Base-by-base conservation (phyloP, 2,329 filamentous ascomycete species). In the Diplodia sapinea region DNA sequence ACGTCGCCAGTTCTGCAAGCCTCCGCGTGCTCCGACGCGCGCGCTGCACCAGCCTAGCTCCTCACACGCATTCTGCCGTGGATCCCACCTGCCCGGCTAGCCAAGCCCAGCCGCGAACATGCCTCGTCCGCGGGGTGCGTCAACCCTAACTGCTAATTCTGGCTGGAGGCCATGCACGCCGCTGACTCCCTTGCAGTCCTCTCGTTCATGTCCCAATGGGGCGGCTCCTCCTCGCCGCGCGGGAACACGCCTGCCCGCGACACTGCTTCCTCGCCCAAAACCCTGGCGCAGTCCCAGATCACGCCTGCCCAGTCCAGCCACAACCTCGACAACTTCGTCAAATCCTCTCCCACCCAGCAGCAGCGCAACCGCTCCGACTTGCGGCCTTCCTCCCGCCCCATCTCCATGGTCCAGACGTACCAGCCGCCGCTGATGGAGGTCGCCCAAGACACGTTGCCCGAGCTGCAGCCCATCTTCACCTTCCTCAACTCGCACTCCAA, bases 401-500 rank as follows among this genome's bases (percentile, higher is more conserved):
- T 91, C 79, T 97, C 93, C 70, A 95, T 96, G 86, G 85, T 94
- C 61, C 90, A 95, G 78, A 89, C 91, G 69, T 94, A 94, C 79
- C 90, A 93, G 73, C 92, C 93, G 75, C 91, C 91, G 75, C 81
- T 93, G 78, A 93, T 96, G 89, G 92, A 96, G 75, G 85, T 95
- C 71, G 88, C 87, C 75, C 86, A 90, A 72, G 93, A 97, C 76
- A 96, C 92, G 36, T 88, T 95, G 70, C 93, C 95, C 47, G 95
- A 99, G 84, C 85, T 99, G 70, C 91, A 93, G 81, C 94, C 94
- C 71, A 94, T 98, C 74, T 98, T 98, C 80, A 92, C 88, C 69
- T 95, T 93, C 76, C 86, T 99, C 71, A 98, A 97, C 81, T 95
- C 91, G 80, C 95, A 99, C 79, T 90, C 89, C 68, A 97, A 97